Conservation (phyloP, 352 stramenopile genomes). For the Pythium inflatum region DNA sequence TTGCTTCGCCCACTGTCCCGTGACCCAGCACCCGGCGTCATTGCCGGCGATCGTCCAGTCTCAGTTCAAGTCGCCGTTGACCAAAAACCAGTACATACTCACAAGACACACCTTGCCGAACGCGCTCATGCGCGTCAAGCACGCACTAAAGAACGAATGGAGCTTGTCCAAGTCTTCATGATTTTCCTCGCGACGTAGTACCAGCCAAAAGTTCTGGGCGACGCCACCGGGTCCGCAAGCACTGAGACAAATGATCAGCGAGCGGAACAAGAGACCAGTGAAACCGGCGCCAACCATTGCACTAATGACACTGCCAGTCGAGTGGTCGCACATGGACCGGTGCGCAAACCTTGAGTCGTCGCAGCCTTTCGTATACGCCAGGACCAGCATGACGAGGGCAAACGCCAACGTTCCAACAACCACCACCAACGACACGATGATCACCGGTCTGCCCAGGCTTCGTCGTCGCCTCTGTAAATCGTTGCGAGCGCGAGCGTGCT, state of each 20-base stretch:
- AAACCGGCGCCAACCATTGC: background rate
- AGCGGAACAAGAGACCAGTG: background rate
- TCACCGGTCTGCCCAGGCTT: background rate
- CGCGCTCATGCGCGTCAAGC: background rate
- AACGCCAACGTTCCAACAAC: background rate
- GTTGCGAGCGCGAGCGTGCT: background rate
- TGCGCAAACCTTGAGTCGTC: background rate
- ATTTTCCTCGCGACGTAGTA: no score
- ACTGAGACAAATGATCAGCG: background rate
- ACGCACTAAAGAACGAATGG: no score
- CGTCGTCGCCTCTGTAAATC: background rate
- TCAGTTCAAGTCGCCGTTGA: background rate
- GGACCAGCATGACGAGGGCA: background rate
- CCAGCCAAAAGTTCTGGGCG: background rate
- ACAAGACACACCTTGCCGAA: constrained; percentile 1
- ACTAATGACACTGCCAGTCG: background rate
- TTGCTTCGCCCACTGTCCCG: constrained; percentile 10
- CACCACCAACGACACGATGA: no score
- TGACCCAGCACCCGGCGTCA: background rate
- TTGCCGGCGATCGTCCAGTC: background rate
- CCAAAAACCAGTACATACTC: background rate
- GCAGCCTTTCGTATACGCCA: constrained; percentile 6
- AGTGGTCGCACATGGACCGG: background rate
- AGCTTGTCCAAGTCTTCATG: background rate
- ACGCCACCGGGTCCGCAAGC: background rate